A percentile compares a stretch with the other conserved stretches of the same genome.
These are phyloP conservation scores for Fusarium fujikuroi DNA, from an alignment of 2,329 filamentous ascomycete genomes.

Conservation along the genomic window DNA sequence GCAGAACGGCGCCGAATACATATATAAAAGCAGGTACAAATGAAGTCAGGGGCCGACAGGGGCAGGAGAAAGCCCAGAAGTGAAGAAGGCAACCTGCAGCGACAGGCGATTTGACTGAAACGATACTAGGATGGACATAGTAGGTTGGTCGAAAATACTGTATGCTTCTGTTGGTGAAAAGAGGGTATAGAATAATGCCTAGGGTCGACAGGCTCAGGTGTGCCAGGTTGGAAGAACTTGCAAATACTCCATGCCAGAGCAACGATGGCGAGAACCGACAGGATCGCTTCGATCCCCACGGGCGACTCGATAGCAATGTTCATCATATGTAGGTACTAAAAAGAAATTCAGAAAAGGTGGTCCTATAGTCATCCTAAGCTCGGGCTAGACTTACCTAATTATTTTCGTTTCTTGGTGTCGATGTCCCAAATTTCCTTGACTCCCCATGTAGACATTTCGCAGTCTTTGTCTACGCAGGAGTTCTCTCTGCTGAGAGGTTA, in stretches of 20 bases:
- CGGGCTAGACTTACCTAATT: fast-evolving
- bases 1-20: fast-evolving
- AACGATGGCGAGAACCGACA: fast-evolving
- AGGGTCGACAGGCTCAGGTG: too few species aligned
- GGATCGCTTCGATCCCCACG: background rate
- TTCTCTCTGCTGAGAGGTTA: background rate
- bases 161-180: slow-evolving; percentile 8
- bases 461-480: background rate
- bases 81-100: slow-evolving; percentile 2
- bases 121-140: slow-evolving; percentile 11
- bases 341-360: fast-evolving
- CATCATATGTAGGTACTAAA: background rate
- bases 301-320: fast-evolving
- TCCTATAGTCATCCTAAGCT: background rate
- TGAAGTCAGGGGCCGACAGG: slow-evolving; percentile 22
- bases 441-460: fast-evolving
- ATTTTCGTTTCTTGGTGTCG: too few species aligned
- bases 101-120: slow-evolving; percentile 22
- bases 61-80: slow-evolving; percentile 1
- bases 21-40: background rate
- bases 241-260: too few species aligned
- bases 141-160: background rate
- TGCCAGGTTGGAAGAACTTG: fast-evolving
- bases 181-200: slow-evolving; percentile 19
- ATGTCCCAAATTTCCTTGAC: background rate